Base-by-base conservation (phyloP, 2,329 filamentous ascomycete genomes). In the Chrysoporthe puriensis region DNA sequence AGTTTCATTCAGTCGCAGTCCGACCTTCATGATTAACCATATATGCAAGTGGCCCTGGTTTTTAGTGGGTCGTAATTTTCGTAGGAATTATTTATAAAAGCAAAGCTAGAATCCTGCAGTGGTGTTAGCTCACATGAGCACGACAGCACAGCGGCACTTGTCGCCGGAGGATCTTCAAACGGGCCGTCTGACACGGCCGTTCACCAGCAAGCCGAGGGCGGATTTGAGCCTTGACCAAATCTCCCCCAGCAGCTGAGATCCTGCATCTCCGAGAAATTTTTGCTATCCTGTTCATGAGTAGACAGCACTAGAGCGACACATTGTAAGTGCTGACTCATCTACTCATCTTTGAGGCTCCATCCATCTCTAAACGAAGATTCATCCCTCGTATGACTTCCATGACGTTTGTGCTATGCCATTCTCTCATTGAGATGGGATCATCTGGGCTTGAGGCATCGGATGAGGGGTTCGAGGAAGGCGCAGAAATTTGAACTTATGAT, bases 121-220 rank as follows among this genome's bases (percentile, higher is more conserved):
- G 40, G 21, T 32, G 57, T n/a, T 26, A 9, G 57, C 57, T 60
- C 57, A 60, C 57, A 60, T 60, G 57, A 60, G 36, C 57, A 18
- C 36, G 4, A 36, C 11, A 18, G 32, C 14, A 21, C 57, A 43
- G 57, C n/a, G 57, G n/a, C 57, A 14, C 21, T 18, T 43, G 57
- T 40, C 6, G 57, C 57, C 57, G 36, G n/a, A 21, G 42, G 57
- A 43, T 42, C 42, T 13, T 44, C 34, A 18, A 58, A 58, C 56
- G 56, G 56, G 56, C 56, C 36, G 56, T 42, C 56, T 58, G 40
- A 42, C 40, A 26, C 50, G 32, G 11, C 14, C n/a, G 16, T 34
- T 21, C 50, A 34, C 26, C 50, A 34, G 32, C 50, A 32, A 32
- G 7, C 14, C 26, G 48, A 26, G 48, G 48, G 21, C 50, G 21